Conservation (phyloP, 2,329 filamentous ascomycete genomes). For the Pyrenophora tritici-repentis region DNA sequence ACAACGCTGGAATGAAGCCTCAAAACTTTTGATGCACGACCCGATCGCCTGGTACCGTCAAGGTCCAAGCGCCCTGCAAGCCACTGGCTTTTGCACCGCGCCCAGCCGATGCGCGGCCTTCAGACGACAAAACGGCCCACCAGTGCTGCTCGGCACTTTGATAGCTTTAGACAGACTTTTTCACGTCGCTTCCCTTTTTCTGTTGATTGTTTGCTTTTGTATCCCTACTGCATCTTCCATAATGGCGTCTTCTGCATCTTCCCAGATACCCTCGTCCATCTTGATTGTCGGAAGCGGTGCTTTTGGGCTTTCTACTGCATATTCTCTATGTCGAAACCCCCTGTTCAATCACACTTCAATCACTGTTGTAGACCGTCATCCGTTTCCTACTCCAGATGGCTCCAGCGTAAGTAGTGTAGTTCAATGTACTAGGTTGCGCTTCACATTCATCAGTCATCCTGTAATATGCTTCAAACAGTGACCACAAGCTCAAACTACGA, state of each 20-base stretch:
- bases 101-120: constrained; percentile 29
- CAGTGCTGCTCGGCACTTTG: constrained; percentile 7
- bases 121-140: constrained; percentile 41
- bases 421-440: not conserved
- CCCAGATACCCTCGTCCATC: constrained; percentile 49
- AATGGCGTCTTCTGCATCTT: constrained; percentile 28
- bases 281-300: constrained; percentile 59
- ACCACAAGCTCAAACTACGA: constrained; percentile 2
- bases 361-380: constrained; percentile 62
- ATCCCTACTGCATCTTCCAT: not conserved
- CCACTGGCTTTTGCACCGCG: constrained; percentile 27
- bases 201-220: constrained; percentile 4
- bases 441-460: not conserved
- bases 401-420: constrained; percentile 52
- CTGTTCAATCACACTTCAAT: constrained; percentile 57
- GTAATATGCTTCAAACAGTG: not conserved
- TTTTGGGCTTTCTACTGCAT: constrained; percentile 68
- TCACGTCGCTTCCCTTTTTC: not conserved
- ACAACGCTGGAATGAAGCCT: constrained; percentile 10
- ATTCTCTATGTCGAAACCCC: constrained; percentile 68
- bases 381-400: constrained; percentile 63
- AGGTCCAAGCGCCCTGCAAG: constrained; percentile 20
- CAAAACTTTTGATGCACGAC: constrained; percentile 24
- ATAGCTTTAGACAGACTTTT: constrained; percentile 15
- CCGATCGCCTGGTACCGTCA: constrained; percentile 14